Evolutionary conservation across 2,329 filamentous ascomycete species (phyloP).

Genomic region (Hypoxylon sp.): DNA sequence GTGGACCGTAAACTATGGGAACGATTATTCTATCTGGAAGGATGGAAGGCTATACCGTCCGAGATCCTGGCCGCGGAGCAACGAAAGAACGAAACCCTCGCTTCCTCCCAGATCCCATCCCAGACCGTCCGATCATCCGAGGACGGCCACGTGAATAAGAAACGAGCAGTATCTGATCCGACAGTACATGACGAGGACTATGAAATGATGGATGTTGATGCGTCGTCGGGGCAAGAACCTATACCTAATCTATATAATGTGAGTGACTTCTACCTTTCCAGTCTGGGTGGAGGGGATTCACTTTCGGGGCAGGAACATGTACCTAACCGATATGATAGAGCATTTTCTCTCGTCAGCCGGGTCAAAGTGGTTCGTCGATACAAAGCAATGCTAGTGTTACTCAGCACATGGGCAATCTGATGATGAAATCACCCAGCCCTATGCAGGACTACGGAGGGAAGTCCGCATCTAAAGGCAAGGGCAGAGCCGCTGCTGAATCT

Average conservation of each 20-base stretch:
- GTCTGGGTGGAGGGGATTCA: slow-evolving; percentile 41
- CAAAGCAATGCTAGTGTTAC: slow-evolving; percentile 50
- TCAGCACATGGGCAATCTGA: slow-evolving; percentile 53
- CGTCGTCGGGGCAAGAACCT: slow-evolving; percentile 47
- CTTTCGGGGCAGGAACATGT: slow-evolving; percentile 45
- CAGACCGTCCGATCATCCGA: slow-evolving; percentile 61
- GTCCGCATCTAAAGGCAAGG: slow-evolving; percentile 55
- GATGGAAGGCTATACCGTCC: slow-evolving; percentile 80
- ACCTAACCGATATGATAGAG: slow-evolving; percentile 46
- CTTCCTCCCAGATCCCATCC: slow-evolving; percentile 58
- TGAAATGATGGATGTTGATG: slow-evolving; percentile 63
- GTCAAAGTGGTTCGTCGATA: slow-evolving; percentile 49
- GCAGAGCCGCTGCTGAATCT: slow-evolving; percentile 53
- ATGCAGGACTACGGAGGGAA: slow-evolving; percentile 52
- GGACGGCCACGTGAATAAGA: slow-evolving; percentile 68
- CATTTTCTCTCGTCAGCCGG: slow-evolving; percentile 48
- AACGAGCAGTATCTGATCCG: slow-evolving; percentile 65
- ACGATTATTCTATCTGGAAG: slow-evolving; percentile 84
- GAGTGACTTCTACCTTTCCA: slow-evolving; percentile 4
- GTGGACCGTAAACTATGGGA: slow-evolving; percentile 91
- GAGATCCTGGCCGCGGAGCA: slow-evolving; percentile 79
- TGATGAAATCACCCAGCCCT: slow-evolving; percentile 56
- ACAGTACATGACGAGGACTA: slow-evolving; percentile 61
- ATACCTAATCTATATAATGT: slow-evolving; percentile 38
- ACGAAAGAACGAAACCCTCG: slow-evolving; percentile 64